Evolutionary conservation across 768 basidiomycete species (phyloP).

Genomic region (Hysterangium stoloniferum): DNA sequence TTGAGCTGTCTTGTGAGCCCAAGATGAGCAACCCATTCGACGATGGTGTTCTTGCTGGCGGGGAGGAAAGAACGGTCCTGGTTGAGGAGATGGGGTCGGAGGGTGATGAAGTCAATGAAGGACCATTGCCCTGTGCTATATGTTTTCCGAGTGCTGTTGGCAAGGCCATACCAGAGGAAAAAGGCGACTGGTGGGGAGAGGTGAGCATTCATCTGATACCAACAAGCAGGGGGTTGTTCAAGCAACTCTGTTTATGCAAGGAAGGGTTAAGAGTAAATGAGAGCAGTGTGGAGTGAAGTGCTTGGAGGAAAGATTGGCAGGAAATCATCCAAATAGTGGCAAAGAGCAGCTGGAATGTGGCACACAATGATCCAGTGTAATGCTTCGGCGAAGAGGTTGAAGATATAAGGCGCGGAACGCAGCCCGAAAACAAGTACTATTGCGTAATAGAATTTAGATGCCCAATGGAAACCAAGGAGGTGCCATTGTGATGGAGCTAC

Average conservation of each 20-base stretch:
- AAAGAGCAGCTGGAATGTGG: constrained; percentile 18
- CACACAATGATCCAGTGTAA: constrained; percentile 33
- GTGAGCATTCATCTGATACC: constrained; percentile 16
- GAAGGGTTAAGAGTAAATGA: constrained; percentile 16
- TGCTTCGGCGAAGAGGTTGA: constrained; percentile 33
- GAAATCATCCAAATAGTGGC: constrained; percentile 24
- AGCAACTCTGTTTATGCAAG: constrained; percentile 19
- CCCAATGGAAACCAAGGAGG: constrained; percentile 28
- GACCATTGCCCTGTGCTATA: constrained; percentile 26
- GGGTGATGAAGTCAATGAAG: constrained; percentile 22
- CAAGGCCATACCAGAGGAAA: constrained; percentile 26
- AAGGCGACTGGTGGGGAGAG: constrained; percentile 2
- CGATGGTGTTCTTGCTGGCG: constrained; percentile 3
- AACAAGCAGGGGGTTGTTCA: constrained; percentile 13
- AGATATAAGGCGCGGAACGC: constrained; percentile 29
- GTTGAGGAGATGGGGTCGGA: constrained; percentile 14
- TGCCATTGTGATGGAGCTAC: constrained; percentile 25
- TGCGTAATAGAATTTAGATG: constrained; percentile 21
- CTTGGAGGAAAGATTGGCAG: constrained; percentile 19
- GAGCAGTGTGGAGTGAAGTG: constrained; percentile 12
- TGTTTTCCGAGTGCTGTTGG: constrained; percentile 23
- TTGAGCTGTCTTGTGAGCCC: not conserved
- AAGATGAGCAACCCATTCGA: constrained; percentile 20
- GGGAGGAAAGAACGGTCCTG: constrained; percentile 6
- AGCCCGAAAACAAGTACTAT: constrained; percentile 28